Evolutionary conservation across 306 rosid species (phyloP).

Genomic region (Quercus aquifolioides): DNA sequence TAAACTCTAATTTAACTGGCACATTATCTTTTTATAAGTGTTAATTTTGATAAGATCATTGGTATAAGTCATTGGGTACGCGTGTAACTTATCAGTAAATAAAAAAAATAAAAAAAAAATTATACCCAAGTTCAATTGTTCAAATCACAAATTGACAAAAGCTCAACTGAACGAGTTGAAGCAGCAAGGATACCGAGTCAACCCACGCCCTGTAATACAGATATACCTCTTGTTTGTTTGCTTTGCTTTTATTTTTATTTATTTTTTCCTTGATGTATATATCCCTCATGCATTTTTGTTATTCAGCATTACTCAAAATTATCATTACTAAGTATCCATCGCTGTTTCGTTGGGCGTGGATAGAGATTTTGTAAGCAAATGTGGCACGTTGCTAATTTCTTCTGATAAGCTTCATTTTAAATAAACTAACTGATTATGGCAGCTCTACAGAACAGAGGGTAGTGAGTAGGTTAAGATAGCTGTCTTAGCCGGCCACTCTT

Average conservation of each 20-base stretch:
- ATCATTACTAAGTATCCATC: neutral
- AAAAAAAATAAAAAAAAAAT: neutral
- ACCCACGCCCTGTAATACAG: neutral
- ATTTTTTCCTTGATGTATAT: no score
- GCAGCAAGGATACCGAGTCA: neutral
- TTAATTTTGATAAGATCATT: no score
- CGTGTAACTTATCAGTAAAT: neutral
- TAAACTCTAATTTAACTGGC: no score
- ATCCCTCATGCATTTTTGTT: neutral
- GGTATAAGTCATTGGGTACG: neutral
- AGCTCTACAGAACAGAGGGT: slow-evolving; percentile 21
- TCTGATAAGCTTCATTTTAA: slow-evolving; percentile 18
- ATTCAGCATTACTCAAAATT: neutral
- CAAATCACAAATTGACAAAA: neutral
- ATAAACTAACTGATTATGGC: slow-evolving; percentile 28
- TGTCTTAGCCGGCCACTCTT: slow-evolving; percentile 87
- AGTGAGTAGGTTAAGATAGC: slow-evolving; percentile 69
- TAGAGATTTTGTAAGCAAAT: neutral
- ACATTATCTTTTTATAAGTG: no score
- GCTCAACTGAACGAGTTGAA: neutral
- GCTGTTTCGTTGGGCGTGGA: no score
- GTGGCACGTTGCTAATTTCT: slow-evolving; percentile 32
- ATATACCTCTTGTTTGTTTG: neutral
- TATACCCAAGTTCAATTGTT: neutral
- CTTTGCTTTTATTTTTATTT: no score